Evolutionary conservation across 345 rosid species (phyloP), one percentile per base, ranked within the genome.

Genomic region (Dipteronia dyeriana): DNA sequence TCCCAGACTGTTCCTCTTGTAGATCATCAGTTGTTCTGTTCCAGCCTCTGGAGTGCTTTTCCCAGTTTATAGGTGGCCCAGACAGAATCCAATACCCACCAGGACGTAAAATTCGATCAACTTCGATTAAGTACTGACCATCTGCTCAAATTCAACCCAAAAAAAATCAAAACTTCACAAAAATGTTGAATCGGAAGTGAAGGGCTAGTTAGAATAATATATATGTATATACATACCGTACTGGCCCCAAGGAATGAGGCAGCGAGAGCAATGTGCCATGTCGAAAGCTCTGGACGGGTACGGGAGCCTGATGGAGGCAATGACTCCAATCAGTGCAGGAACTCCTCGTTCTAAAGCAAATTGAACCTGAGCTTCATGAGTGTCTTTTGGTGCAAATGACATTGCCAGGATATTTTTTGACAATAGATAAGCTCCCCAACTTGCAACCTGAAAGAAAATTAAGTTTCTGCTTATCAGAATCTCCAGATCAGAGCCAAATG

Each of bases 241-340:
- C 65, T 85, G 81, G 29, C 89, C 97, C 99, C 99, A 95, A 6
- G 98, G 98, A 65, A 95, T 92, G 73, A 95, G 96, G 78, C 99
- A 95, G 26, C 99, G 96, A 68, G 99, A 95, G 84, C 99, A 95
- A 77, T 95, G 99, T 19, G 98, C 99, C 91, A 95, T 82, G 85
- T 95, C 99, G 57, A 95, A 95, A 64, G 98, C 91, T 79, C 98
- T 78, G 2, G 99, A 83, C 53, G 99, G 99, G 75, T 91, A 93
- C 9, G 99, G 99, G 23, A 91, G 87, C 63, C 99, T 88, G 23
- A 90, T 90, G 56, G 99, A 92, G 56, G 99, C 98, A 51, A 95
- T 75, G 79, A 93, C 85, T 20, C 99, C 99, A 10, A 93, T 89
- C 80, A 93, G 75, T 0, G 99, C 99, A 2, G 98, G 99, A 39